A percentile compares a stretch with the other conserved stretches of the same genome.
These are phyloP conservation scores for Lactarius akahatsu DNA, from an alignment of 768 basidiomycete genomes.

Conservation along the genomic window DNA sequence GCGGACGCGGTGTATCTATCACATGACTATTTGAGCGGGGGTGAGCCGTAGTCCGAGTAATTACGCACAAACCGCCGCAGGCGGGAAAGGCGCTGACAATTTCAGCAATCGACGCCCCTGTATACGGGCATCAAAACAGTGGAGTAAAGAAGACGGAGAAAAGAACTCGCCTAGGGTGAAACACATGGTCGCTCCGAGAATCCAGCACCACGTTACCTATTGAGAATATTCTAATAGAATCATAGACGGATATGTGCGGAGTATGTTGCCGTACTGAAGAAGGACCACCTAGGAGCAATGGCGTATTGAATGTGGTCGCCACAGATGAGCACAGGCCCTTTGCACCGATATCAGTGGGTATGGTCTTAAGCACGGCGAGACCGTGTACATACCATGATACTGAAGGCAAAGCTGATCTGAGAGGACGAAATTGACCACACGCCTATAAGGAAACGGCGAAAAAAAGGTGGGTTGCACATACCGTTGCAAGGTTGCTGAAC, in stretches of 20 bases:
- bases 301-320: constrained; percentile 77
- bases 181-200: constrained; percentile 69
- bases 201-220: constrained; percentile 72
- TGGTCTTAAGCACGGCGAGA: neutral
- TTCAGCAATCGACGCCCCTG: constrained; percentile 66
- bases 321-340: constrained; percentile 74
- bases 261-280: constrained; percentile 48
- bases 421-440: too few species aligned
- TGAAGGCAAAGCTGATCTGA: constrained; percentile 74
- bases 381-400: constrained; percentile 56
- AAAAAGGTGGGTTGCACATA: constrained; percentile 35
- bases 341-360: constrained; percentile 4
- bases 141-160: neutral
- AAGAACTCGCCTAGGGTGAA: constrained; percentile 54
- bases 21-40: neutral
- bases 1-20: constrained; percentile 79
- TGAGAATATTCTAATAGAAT: neutral
- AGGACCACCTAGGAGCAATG: constrained; percentile 66
- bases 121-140: neutral
- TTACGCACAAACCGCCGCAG: constrained; percentile 63
- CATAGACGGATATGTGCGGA: constrained; percentile 1
- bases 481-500: constrained; percentile 80
- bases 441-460: neutral
- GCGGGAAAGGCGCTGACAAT: constrained; percentile 76
- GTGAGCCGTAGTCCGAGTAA: neutral